Evolutionary conservation across 768 basidiomycete species (phyloP), one percentile per base, ranked within the genome.

Genomic region (Boletus rubroflammeus): DNA sequence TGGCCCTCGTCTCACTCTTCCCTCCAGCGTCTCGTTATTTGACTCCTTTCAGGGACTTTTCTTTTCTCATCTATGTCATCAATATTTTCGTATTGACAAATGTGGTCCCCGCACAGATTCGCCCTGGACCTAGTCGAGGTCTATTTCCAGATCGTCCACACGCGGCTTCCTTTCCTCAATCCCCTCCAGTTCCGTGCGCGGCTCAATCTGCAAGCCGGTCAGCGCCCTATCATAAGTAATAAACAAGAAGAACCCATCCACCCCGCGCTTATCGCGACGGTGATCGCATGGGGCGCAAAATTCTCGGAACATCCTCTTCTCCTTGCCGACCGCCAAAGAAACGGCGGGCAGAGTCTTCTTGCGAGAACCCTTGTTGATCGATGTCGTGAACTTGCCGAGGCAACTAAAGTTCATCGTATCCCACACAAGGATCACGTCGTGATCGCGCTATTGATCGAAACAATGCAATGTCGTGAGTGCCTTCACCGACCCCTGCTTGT

Each of bases 71-170:
- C 67, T 67, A 50, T 64, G 60, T 61, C 66, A 68, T 72, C 64
- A 38, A 38, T 55, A 39, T 43, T 47, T 47, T 53, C 19, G 36
- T 51, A 36, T 53, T 57, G 31, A 60, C 61, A 51, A 9, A 50
- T 53, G 28, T 40, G 32, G 14, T n/a, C 59, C 41, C 43, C 62
- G 50, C 28, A 3, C 8, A 97, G 94, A 72, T 90, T 98, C 65
- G 88, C 93, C 3, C 82, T 88, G 49, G 93, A 98, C 73, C 85
- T 97, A 50, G 85, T 96, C 65, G 93, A 97, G 72, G 92, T 95
- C 42, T 98, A 87, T 74, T 95, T 96, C 69, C 91, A 95, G 70
- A 90, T 90, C 56, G 88, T 91, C 38, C 93, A 95, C 71, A 87
- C 89, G 25, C 85, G 94, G 51, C 78, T 91, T 54, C 93, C 94